Evolutionary conservation across 2,329 filamentous ascomycete species (phyloP).

Genomic region (Verruconis gallopava): DNA sequence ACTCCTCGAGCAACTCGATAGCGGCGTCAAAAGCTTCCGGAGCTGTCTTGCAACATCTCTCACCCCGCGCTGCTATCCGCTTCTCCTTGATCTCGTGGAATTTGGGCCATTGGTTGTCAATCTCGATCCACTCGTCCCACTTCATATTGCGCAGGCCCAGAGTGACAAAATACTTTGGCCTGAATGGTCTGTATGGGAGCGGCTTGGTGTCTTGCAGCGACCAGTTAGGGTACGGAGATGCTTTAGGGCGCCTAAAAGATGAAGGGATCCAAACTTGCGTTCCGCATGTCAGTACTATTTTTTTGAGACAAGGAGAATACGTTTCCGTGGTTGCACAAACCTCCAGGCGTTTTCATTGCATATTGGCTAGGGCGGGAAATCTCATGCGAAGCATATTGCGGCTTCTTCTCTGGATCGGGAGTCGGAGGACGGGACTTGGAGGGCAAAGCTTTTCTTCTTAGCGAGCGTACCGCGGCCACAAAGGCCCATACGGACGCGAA

Average conservation of each 20-base stretch:
- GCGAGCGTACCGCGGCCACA: slow-evolving; percentile 17
- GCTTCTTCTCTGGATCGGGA: slow-evolving; percentile 35
- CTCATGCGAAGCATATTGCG: too few species aligned
- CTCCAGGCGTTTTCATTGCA: slow-evolving; percentile 31
- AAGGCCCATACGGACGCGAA: slow-evolving; percentile 21
- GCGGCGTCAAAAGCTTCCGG: slow-evolving; percentile 60
- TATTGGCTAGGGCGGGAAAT: slow-evolving; percentile 24
- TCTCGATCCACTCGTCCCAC: slow-evolving; percentile 68
- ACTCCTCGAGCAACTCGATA: slow-evolving; percentile 62
- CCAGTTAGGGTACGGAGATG: slow-evolving; percentile 54
- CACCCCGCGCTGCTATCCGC: slow-evolving; percentile 53
- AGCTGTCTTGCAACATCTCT: slow-evolving; percentile 55
- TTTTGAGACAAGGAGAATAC: not conserved
- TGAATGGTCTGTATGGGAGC: slow-evolving; percentile 65
- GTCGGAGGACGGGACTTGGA: slow-evolving; percentile 15
- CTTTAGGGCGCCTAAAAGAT: slow-evolving; percentile 46
- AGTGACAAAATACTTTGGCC: slow-evolving; percentile 61
- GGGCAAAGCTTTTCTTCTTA: slow-evolving; percentile 13
- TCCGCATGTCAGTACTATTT: slow-evolving; percentile 4
- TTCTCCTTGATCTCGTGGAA: slow-evolving; percentile 60
- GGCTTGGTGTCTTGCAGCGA: slow-evolving; percentile 55
- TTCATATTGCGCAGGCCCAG: slow-evolving; percentile 63
- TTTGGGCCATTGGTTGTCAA: slow-evolving; percentile 64
- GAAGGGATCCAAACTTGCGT: slow-evolving; percentile 46
- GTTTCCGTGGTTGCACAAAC: slow-evolving; percentile 20